Percentiles rank a stretch among this genome's conserved stretches.
phyloP scores from a whole-genome alignment of 345 rosid species.

The Hibiscus mutabilis region DNA sequence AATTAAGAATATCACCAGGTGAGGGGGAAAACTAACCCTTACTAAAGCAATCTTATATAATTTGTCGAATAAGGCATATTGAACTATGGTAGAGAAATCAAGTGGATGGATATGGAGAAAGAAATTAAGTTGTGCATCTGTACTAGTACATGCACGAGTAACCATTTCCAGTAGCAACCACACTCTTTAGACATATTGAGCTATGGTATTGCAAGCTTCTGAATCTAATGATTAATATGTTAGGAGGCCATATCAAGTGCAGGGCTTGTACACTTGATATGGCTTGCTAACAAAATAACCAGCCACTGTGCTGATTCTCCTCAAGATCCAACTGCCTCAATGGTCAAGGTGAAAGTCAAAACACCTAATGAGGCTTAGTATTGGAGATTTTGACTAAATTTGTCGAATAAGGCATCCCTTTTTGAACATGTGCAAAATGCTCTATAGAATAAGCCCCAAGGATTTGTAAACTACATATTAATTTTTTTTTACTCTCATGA shows the following conservation, averaged over 20 bases:
- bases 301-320: background rate
- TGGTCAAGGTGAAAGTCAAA: background rate
- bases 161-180: background rate
- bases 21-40: slow-evolving; percentile 24
- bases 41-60: slow-evolving; percentile 10
- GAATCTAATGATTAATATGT: background rate
- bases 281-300: background rate
- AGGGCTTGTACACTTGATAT: too few species aligned
- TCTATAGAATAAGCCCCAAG: background rate
- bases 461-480: slow-evolving; percentile 26
- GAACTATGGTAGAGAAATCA: too few species aligned
- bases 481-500: background rate
- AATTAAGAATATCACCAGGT: slow-evolving; percentile 39
- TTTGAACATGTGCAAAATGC: background rate
- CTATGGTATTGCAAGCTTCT: slow-evolving; percentile 2
- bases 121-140: background rate
- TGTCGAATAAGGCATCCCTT: background rate
- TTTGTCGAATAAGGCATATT: too few species aligned
- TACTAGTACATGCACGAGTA: background rate
- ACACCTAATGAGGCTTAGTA: background rate
- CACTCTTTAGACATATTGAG: background rate
- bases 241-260: too few species aligned
- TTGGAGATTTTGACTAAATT: slow-evolving; percentile 1
- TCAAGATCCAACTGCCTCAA: background rate
- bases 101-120: background rate